These are phyloP conservation scores for Gymnopus androsaceus DNA, from an alignment of 1,284 basidiomycete genomes.

Conservation along the genomic window DNA sequence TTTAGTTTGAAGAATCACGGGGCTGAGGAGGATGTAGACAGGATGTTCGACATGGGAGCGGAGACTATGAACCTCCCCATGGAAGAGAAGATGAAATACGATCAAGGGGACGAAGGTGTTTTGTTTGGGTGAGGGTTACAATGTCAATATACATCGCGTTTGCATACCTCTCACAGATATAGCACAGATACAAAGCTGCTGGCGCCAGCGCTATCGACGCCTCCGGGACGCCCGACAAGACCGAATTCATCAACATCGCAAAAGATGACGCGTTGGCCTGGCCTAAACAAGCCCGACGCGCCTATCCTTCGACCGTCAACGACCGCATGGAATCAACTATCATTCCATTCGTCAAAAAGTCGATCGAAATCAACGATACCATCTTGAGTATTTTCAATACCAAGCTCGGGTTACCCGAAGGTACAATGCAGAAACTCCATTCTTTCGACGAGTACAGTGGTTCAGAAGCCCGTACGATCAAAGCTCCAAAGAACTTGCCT, in stretches of 20 bases:
- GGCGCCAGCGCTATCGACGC: constrained; percentile 66
- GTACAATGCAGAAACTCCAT: constrained; percentile 52
- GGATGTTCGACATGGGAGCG: constrained; percentile 58
- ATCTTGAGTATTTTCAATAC: constrained; percentile 59
- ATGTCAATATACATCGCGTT: not conserved
- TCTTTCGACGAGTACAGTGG: constrained; percentile 48
- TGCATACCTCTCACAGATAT: not conserved
- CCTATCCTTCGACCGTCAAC: constrained; percentile 56
- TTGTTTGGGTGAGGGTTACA: constrained; percentile 64
- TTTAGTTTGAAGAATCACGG: constrained; percentile 56
- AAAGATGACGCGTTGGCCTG: constrained; percentile 67
- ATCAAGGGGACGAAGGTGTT: constrained; percentile 61
- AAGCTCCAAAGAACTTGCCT: constrained; percentile 42
- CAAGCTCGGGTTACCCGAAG: constrained; percentile 54
- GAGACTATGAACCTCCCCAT: constrained; percentile 51
- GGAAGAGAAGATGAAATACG: constrained; percentile 56
- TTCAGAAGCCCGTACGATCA: constrained; percentile 62
- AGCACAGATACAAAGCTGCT: constrained; percentile 61
- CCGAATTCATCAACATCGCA: constrained; percentile 68
- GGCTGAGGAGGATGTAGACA: constrained; percentile 42
- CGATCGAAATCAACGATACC: constrained; percentile 55
- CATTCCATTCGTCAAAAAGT: constrained; percentile 58
- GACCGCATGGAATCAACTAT: constrained; percentile 51
- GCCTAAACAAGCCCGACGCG: constrained; percentile 48
- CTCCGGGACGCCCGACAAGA: constrained; percentile 54